These are phyloP conservation scores for Candida chilensis DNA, from an alignment of 805 yeast genomes.

Conservation along the genomic window DNA sequence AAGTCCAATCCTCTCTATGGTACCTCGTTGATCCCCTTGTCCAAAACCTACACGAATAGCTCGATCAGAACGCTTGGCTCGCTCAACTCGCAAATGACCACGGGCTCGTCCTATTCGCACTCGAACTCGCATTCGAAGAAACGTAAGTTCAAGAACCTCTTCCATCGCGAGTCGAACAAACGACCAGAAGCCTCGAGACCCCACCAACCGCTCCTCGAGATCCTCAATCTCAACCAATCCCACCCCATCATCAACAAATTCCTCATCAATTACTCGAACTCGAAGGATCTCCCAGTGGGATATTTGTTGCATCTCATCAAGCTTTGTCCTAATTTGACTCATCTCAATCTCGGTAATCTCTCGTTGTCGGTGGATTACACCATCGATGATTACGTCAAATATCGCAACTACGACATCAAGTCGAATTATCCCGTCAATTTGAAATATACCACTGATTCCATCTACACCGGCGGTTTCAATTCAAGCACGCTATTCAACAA, in stretches of 20 bases:
- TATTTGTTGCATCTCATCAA: slow-evolving; percentile 57
- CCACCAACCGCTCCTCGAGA: slow-evolving; percentile 4
- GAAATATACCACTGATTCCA: slow-evolving; percentile 2
- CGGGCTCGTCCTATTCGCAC: no score
- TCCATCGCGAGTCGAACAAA: no score
- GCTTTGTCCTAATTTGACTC: slow-evolving; percentile 53
- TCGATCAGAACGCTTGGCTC: no score
- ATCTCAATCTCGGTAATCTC: slow-evolving; percentile 50
- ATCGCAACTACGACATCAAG: slow-evolving; percentile 25
- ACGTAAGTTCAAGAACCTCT: no score
- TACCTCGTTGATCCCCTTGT: slow-evolving; percentile 9
- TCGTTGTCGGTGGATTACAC: slow-evolving; percentile 63
- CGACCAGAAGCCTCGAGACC: no score
- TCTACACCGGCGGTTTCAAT: slow-evolving; percentile 3
- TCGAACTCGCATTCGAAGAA: no score
- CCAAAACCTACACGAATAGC: slow-evolving; percentile 9
- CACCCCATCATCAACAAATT: slow-evolving; percentile 62
- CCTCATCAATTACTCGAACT: slow-evolving; percentile 49
- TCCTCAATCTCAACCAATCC: slow-evolving; percentile 16
- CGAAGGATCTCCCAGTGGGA: slow-evolving; percentile 78
- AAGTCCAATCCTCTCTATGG: slow-evolving; percentile 63
- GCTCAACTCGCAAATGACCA: no score
- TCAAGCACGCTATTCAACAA: slow-evolving; percentile 6
- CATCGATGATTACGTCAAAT: slow-evolving; percentile 26
- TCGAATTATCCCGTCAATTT: slow-evolving; percentile 28